Percentiles rank a stretch among this genome's conserved stretches.
Conservation (phyloP, 2,329 filamentous ascomycete genomes). For the Uncinocarpus reesii region DNA sequence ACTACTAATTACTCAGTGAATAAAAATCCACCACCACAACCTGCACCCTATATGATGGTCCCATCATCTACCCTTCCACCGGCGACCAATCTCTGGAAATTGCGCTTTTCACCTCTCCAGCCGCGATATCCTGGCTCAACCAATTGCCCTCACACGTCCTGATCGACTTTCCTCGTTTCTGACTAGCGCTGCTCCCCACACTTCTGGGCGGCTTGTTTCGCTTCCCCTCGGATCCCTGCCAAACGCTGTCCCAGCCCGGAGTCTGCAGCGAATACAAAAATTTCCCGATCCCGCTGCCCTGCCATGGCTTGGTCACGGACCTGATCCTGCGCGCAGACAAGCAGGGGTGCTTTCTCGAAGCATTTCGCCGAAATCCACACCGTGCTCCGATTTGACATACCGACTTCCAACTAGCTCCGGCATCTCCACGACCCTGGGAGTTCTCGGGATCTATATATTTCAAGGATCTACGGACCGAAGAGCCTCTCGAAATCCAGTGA, state of each 20-base stretch:
- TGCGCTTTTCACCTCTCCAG: background rate
- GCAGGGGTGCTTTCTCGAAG: constrained; percentile 10
- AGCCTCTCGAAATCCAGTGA: constrained; percentile 2
- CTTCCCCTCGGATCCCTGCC: constrained; percentile 10
- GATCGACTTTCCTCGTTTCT: too few relatives aligned
- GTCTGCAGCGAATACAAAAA: constrained; percentile 9
- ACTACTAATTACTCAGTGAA: too few relatives aligned
- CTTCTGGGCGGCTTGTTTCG: constrained; percentile 9
- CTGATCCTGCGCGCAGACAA: background rate
- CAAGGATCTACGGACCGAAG: constrained; percentile 10
- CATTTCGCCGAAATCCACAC: constrained; percentile 5
- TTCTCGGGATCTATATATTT: constrained; percentile 8
- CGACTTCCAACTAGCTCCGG: too few relatives aligned
- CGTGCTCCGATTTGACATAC: background rate
- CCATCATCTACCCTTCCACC: too few relatives aligned
- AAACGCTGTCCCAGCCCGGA: constrained; percentile 1
- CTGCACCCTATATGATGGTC: too few relatives aligned
- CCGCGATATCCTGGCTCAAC: too few relatives aligned
- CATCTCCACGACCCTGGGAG: background rate
- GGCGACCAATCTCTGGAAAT: too few relatives aligned
- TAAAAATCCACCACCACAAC: too few relatives aligned
- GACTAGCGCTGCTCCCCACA: constrained; percentile 5
- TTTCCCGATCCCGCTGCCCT: constrained; percentile 4
- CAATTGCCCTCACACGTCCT: background rate
- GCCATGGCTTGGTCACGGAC: background rate